These are phyloP conservation scores for Ceratocystis diversiconidia DNA, from an alignment of 2,329 filamentous ascomycete species.

Conservation along the genomic window DNA sequence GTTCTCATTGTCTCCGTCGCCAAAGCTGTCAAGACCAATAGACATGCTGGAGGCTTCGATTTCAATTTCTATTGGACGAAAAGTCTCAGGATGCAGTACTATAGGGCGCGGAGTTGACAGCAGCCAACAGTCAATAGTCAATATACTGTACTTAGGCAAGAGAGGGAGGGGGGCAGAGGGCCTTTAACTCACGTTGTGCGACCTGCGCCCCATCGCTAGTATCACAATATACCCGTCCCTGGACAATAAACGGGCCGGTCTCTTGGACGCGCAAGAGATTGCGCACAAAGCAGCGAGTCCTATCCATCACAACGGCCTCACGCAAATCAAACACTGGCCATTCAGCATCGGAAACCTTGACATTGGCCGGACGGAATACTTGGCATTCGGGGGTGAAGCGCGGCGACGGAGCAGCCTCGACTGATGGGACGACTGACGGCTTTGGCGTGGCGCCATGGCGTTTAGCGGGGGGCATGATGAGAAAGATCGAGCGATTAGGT, in stretches of 20 bases:
- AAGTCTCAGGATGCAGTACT: constrained; percentile 12
- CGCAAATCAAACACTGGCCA: constrained; percentile 49
- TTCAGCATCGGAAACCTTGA: constrained; percentile 27
- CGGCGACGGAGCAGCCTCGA: constrained; percentile 21
- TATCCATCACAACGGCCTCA: constrained; percentile 45
- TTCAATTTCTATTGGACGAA: constrained; percentile 33
- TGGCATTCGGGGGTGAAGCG: constrained; percentile 28
- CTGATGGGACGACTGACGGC: neutral
- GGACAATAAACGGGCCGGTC: constrained; percentile 46
- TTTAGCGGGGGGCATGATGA: neutral
- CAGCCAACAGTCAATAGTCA: too few species aligned
- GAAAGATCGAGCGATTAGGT: neutral
- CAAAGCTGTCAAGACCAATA: constrained; percentile 33
- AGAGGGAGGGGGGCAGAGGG: neutral
- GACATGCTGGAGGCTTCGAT: constrained; percentile 35
- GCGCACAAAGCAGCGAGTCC: constrained; percentile 38
- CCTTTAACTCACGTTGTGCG: constrained; percentile 26
- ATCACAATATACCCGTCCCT: constrained; percentile 42
- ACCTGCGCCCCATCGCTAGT: constrained; percentile 28
- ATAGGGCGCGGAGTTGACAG: neutral
- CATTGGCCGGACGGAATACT: constrained; percentile 26
- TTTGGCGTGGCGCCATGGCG: neutral
- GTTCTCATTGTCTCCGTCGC: neutral
- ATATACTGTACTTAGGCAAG: neutral
- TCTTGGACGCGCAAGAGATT: constrained; percentile 48